Conservation (phyloP, 163 green algal genomes). For the Scenedesmus sp. region DNA sequence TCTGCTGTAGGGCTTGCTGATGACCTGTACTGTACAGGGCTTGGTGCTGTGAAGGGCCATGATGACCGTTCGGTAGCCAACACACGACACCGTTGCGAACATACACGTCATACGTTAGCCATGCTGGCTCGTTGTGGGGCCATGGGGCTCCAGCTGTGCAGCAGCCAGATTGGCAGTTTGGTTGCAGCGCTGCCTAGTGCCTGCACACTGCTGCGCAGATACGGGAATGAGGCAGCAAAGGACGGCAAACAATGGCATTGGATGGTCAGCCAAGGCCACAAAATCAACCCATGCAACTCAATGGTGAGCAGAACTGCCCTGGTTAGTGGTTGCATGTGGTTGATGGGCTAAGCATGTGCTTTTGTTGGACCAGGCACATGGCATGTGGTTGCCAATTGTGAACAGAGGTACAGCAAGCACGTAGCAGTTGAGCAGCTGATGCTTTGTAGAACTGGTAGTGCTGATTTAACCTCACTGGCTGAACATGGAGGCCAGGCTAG, state of each 20-base stretch:
- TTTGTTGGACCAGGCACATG: neutral
- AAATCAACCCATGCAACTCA: slow-evolving; percentile 48
- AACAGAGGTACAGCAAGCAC: neutral
- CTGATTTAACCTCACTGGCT: too few species aligned
- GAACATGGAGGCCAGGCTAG: neutral
- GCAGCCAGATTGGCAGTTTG: neutral
- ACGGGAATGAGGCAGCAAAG: slow-evolving; percentile 8
- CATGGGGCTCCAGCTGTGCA: slow-evolving; percentile 22
- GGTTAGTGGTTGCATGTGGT: slow-evolving; percentile 5
- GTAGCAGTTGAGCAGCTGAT: neutral
- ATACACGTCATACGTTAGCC: neutral
- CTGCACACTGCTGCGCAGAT: neutral
- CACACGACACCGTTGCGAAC: neutral
- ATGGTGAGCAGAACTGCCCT: neutral
- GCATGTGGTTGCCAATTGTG: neutral
- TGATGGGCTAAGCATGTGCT: neutral
- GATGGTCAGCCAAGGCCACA: slow-evolving; percentile 39
- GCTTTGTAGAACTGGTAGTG: neutral
- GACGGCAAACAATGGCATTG: slow-evolving; percentile 43
- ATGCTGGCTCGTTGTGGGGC: slow-evolving; percentile 25
- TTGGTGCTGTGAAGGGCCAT: neutral
- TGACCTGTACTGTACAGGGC: neutral
- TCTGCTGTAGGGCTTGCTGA: neutral
- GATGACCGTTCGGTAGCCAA: neutral
- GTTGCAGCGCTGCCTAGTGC: neutral